Base-by-base conservation (phyloP, 129 eudicot species). In the Flaveria ramosissima region DNA sequence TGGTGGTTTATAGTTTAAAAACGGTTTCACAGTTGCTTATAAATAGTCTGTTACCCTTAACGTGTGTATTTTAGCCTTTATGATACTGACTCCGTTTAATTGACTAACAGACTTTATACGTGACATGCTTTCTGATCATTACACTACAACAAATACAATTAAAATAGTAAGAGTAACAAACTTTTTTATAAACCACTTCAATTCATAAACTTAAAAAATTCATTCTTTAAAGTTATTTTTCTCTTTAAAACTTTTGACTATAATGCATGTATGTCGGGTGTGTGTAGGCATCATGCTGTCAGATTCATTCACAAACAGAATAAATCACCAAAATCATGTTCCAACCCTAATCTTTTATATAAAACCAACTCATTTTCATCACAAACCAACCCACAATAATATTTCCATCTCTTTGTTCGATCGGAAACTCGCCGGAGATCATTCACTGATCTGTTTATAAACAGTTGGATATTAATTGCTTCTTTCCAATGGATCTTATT, bases 251-350 rank as follows among this genome's bases (percentile, higher is more conserved):
- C 19, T 48, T 63, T 75, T 75, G 30, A 10, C 39, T 26, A 48
- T 65, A 17, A 24, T 27, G 16, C 45, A 65, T 43, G 36, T 16
- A 14, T 9, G 67, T 52, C 13, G 70, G 50, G 61, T 21, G 82
- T 79, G 83, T 72, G 89, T 86, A 79, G 75, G 61, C 2, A 55
- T 56, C 16, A 20, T 81, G 87, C 55, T 77, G 30, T 71, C 78
- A 72, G 80, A 65, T 88, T 75, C 83, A 84, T 81, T 72, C 90
- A 88, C 96, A 81, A 69, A 71, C 36, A 78, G 87, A 84, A 86
- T 90, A 88, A 88, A 46, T 68, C 81, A 68, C 82, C 87, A 63
- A 72, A 83, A 78, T 76, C 62, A 36, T 85, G 90, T 83, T 87
- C 52, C 47, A 77, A 45, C 79, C 85, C 72, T 53, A 23, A 76